Evolutionary conservation across 1,139 yeast genomes (phyloP), one percentile per base, ranked within the genome.

Genomic region (Suhomyces panamericanus): DNA sequence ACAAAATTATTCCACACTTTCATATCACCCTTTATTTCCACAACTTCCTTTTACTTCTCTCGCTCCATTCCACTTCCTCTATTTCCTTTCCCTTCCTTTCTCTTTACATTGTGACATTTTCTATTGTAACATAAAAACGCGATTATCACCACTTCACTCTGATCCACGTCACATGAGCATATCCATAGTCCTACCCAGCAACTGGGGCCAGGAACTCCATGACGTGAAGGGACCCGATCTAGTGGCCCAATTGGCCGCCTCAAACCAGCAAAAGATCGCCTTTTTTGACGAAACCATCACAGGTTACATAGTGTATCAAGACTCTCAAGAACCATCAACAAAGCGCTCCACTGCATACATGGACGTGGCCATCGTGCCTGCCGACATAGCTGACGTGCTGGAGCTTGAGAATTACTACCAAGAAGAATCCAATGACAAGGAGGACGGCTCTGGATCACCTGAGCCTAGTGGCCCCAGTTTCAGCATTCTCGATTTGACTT

Each of bases 231-330:
- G 34, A 13, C 38, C 39, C 15, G 43, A 32, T 10, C 36, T 46
- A 12, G 33, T 39, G 32, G 35, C 32, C 14, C 43, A 44, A 33
- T 34, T 49, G 13, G 24, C 37, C 6, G 5, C 27, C 5, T 3
- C 32, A 10, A 22, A 41, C 13, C 42, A 36, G 29, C 47, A 57
- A 14, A 52, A 56, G 27, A 52, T 65, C 34, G 59, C 67, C 2
- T 73, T 67, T 49, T 73, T 70, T 46, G 78, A 73, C 52, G 78
- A 73, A 49, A 41, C 58, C 1, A 49, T 73, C n/a, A 45, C 48
- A n/a, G 77, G 76, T 0, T 72, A 60, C 44, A 54, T 70, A 5
- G 48, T 67, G 11, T 51, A 61, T 35, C 48, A 55, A 14, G 58
- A 57, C 31, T 38, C 49, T 11, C 47, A 35, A 28, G 32, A 27